Evolutionary conservation across 768 basidiomycete species (phyloP).

Genomic region (Pisolithus sp.): DNA sequence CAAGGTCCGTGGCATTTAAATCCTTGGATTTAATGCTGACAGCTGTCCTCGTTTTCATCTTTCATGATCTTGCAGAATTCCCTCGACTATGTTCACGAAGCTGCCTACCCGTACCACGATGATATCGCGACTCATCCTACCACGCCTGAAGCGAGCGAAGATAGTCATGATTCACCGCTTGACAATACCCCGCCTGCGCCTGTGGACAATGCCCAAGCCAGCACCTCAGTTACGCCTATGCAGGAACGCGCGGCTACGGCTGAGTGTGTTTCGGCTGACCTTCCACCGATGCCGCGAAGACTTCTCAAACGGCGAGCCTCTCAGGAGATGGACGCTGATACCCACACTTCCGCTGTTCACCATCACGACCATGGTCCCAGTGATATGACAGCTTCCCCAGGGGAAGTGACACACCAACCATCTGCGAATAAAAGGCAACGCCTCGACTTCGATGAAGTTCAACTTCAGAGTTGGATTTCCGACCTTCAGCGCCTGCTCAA

Average conservation of each 20-base stretch:
- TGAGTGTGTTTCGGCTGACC: neutral
- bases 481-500: constrained; percentile 27
- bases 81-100: neutral
- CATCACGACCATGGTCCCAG: neutral
- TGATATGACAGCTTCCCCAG: neutral
- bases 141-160: neutral
- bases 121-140: neutral
- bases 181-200: neutral
- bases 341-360: neutral
- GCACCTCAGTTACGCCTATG: neutral
- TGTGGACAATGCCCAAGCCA: neutral
- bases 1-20: constrained; percentile 9
- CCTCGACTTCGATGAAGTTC: constrained; percentile 1
- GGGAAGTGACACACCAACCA: neutral
- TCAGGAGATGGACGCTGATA: neutral
- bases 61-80: neutral
- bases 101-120: neutral
- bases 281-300: neutral
- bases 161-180: neutral
- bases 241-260: neutral
- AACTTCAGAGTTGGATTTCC: constrained; percentile 12
- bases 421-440: neutral
- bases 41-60: no score
- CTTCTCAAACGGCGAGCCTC: neutral
- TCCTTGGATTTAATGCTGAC: neutral